These are phyloP conservation scores for Colletotrichum godetiae DNA, from an alignment of 2,329 filamentous ascomycete genomes.

Conservation along the genomic window DNA sequence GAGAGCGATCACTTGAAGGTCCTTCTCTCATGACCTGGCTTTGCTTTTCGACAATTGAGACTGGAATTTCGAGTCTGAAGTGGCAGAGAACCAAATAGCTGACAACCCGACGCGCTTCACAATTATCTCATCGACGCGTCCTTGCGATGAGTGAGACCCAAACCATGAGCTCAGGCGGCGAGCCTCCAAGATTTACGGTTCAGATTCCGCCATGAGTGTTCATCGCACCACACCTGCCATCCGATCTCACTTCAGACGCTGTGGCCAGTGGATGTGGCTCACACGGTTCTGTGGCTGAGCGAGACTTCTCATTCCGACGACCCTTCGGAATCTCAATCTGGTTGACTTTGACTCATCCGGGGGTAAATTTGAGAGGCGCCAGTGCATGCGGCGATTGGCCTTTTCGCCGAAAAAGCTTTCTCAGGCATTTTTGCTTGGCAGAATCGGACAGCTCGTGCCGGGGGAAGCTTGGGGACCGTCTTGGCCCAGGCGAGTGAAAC, in stretches of 20 bases:
- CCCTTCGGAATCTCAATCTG: no score
- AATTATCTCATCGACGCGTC: background rate
- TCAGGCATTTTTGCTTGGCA: background rate
- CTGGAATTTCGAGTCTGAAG: no score
- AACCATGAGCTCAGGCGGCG: background rate
- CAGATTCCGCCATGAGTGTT: no score
- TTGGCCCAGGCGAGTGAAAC: conserved; percentile 2
- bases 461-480: background rate
- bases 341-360: background rate
- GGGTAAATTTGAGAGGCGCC: background rate
- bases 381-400: background rate
- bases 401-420: background rate
- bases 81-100: background rate
- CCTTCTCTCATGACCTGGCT: background rate
- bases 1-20: background rate
- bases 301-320: background rate
- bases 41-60: background rate
- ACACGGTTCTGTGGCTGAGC: background rate
- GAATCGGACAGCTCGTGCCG: conserved; percentile 9
- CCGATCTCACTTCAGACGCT: conserved; percentile 26
- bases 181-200: background rate
- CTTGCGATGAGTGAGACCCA: background rate
- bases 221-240: conserved; percentile 10
- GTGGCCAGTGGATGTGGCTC: background rate
- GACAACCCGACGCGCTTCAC: background rate